These are phyloP conservation scores for Phytophthora agathidicida DNA, from an alignment of 352 stramenopile genomes.

Conservation along the genomic window DNA sequence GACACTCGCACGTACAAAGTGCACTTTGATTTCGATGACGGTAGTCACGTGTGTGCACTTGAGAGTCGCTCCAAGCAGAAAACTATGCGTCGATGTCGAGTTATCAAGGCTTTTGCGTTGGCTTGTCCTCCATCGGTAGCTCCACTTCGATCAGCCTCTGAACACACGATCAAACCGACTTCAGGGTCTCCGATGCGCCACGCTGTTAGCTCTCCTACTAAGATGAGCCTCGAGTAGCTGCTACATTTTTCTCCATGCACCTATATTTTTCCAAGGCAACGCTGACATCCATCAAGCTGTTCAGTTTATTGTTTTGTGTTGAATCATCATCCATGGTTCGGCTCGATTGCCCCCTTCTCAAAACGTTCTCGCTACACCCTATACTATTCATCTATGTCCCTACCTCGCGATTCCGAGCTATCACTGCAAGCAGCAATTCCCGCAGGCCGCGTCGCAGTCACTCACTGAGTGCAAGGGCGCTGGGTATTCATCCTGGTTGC, in stretches of 20 bases:
- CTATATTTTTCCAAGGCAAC: constrained; percentile 4
- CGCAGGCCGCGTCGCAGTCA: background rate
- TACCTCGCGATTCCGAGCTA: constrained; percentile 3
- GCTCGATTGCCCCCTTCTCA: constrained; percentile 23
- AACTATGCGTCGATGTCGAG: constrained; percentile 52
- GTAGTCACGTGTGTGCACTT: constrained; percentile 51
- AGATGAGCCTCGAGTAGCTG: constrained; percentile 32
- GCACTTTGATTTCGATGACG: constrained; percentile 77
- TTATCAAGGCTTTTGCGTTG: constrained; percentile 63
- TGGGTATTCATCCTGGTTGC: background rate
- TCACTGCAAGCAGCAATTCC: constrained; percentile 3
- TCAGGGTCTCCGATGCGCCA: constrained; percentile 30
- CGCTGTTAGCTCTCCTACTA: constrained; percentile 22
- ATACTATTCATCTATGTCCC: constrained; percentile 52
- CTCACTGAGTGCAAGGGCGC: background rate
- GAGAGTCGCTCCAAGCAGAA: constrained; percentile 69
- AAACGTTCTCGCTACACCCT: constrained; percentile 37
- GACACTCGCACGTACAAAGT: constrained; percentile 76
- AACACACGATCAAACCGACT: constrained; percentile 7
- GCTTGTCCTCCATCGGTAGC: constrained; percentile 12
- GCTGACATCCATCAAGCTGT: constrained; percentile 30
- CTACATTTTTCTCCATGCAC: background rate
- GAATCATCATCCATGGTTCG: constrained; percentile 27
- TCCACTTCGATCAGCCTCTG: constrained; percentile 20
- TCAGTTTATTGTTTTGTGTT: constrained; percentile 41